These are phyloP conservation scores for Eruca vesicaria DNA, from an alignment of 441 rosid species.

Conservation along the genomic window DNA sequence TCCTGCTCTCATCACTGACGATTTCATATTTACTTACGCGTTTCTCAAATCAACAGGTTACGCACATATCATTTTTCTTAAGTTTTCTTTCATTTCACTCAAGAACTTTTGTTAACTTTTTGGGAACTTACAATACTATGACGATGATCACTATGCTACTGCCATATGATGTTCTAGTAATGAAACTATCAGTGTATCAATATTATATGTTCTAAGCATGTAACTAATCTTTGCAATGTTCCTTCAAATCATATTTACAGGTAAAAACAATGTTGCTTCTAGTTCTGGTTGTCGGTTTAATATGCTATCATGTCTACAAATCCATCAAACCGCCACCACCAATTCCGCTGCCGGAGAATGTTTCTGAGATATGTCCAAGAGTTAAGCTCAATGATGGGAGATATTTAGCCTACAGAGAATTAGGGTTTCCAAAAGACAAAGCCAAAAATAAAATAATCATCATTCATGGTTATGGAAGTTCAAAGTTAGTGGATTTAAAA, in stretches of 20 bases:
- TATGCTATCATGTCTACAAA: constrained; percentile 49
- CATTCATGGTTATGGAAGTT: constrained; percentile 62
- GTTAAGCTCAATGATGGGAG: constrained; percentile 75
- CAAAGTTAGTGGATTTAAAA: constrained; percentile 59
- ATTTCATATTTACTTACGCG: not conserved
- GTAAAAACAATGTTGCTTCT: constrained; percentile 26
- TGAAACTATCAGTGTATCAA: not conserved
- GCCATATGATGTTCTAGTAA: not conserved
- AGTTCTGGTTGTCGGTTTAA: constrained; percentile 38
- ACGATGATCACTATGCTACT: not conserved
- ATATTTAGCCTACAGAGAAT: constrained; percentile 72
- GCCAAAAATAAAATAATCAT: constrained; percentile 63
- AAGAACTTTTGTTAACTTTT: not conserved
- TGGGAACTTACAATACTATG: not conserved
- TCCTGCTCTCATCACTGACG: not conserved
- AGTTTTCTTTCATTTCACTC: not conserved
- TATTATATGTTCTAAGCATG: not conserved
- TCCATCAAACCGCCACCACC: constrained; percentile 61
- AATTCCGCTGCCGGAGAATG: constrained; percentile 48
- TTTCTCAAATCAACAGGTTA: constrained; percentile 11
- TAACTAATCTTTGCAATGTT: not conserved
- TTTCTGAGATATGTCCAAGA: constrained; percentile 61
- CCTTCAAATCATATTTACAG: not conserved
- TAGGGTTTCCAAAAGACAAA: constrained; percentile 60
- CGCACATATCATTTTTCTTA: not conserved